A percentile compares a stretch with the other conserved stretches of the same genome.
These are phyloP conservation scores for Phytophthora macrochlamydospora DNA, from an alignment of 352 stramenopile genomes.

Conservation along the genomic window DNA sequence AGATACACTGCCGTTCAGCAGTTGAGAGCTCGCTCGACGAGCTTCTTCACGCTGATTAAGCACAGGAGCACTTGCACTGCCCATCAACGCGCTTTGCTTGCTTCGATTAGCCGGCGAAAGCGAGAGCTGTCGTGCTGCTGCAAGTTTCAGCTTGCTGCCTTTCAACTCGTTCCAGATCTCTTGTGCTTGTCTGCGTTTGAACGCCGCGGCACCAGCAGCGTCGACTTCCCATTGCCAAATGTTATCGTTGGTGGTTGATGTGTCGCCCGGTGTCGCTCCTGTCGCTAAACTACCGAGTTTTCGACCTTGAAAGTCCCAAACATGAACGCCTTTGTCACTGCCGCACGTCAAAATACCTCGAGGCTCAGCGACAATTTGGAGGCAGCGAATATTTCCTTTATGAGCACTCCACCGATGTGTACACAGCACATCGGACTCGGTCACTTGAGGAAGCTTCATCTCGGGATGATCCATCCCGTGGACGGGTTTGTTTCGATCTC, in stretches of 20 bases:
- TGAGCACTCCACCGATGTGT: conserved; percentile 64
- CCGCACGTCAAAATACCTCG: conserved; percentile 64
- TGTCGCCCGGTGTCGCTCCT: conserved; percentile 1
- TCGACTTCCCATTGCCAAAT: conserved; percentile 64
- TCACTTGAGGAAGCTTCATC: conserved; percentile 20
- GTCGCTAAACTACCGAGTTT: conserved; percentile 42
- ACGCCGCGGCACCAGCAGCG: conserved; percentile 26
- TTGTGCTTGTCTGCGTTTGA: conserved; percentile 58
- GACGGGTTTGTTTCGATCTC: conserved; percentile 42
- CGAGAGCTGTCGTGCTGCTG: conserved; percentile 27
- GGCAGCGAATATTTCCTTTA: conserved; percentile 46
- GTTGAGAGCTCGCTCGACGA: conserved; percentile 5
- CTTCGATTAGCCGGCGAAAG: conserved; percentile 23
- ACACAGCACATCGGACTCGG: conserved; percentile 41
- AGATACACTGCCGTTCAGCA: conserved; percentile 21
- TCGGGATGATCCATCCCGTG: conserved; percentile 10
- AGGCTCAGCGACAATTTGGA: conserved; percentile 67
- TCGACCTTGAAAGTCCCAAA: conserved; percentile 62
- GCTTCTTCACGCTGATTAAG: conserved; percentile 17
- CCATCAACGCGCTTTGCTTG: conserved; percentile 23
- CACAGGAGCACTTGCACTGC: conserved; percentile 32
- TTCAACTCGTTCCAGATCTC: conserved; percentile 70
- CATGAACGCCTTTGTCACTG: conserved; percentile 60
- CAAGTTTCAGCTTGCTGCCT: conserved; percentile 41
- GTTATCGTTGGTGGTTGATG: neutral